A percentile compares a stretch with the other conserved stretches of the same genome.
phyloP scores from a whole-genome alignment of 2,329 filamentous ascomycete species.

The Venturia pyrina region DNA sequence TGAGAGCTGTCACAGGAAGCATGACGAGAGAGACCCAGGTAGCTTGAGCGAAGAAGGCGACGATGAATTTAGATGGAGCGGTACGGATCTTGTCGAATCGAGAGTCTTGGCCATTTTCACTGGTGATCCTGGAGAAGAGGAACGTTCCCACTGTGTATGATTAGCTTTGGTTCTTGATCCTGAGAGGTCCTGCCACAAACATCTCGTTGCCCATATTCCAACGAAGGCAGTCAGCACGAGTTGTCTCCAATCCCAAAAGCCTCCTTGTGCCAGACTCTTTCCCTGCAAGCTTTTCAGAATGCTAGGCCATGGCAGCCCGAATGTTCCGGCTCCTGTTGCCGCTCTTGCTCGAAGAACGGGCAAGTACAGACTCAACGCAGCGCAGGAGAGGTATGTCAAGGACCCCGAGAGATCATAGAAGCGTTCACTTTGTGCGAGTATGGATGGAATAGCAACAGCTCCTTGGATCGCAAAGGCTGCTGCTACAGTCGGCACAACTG shows the following conservation, averaged over 20 bases:
- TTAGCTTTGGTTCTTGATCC: constrained; percentile 4
- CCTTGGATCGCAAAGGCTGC: constrained; percentile 55
- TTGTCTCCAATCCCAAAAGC: constrained; percentile 48
- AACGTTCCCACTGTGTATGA: constrained; percentile 47
- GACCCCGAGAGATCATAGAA: constrained; percentile 62
- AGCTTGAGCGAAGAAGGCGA: constrained; percentile 51
- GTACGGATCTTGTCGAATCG: constrained; percentile 46
- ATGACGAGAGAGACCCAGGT: constrained; percentile 51
- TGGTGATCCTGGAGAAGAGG: constrained; percentile 51
- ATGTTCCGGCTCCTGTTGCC: constrained; percentile 32
- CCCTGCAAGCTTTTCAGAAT: constrained; percentile 7
- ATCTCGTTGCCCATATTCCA: constrained; percentile 51
- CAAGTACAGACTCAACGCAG: constrained; percentile 50
- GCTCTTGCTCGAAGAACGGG: constrained; percentile 47
- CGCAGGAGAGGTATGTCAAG: constrained; percentile 55
- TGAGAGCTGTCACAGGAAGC: constrained; percentile 54
- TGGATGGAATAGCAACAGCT: constrained; percentile 52
- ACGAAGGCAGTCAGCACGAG: constrained; percentile 44
- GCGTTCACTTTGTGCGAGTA: constrained; percentile 49
- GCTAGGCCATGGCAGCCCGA: constrained; percentile 18
- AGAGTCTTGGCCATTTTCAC: constrained; percentile 47
- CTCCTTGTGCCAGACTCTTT: constrained; percentile 17
- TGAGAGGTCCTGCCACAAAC: constrained; percentile 29
- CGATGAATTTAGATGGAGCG: constrained; percentile 43
- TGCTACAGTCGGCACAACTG: constrained; percentile 50